phyloP scores from a whole-genome alignment of 108 stramenopile genomes.

The Parmales sp. region DNA sequence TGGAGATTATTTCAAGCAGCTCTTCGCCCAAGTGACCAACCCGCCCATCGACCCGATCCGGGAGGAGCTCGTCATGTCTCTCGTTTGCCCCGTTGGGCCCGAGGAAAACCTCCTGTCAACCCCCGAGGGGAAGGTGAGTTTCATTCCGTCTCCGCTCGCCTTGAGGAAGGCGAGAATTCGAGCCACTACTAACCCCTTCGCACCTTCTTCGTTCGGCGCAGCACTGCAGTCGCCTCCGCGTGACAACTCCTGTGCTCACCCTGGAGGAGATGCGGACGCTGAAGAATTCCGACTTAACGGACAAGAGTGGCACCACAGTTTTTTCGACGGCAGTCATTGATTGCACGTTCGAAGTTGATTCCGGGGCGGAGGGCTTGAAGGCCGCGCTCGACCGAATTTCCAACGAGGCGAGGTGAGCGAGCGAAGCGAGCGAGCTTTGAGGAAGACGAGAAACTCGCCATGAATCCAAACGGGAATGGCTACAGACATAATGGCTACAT shows the following conservation, averaged over 20 bases:
- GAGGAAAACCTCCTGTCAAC: conserved; percentile 80
- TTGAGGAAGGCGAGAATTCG: neutral
- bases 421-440: too few species aligned
- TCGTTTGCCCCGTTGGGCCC: conserved; percentile 87
- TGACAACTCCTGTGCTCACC: conserved; percentile 81
- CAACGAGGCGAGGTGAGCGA: conserved; percentile 83
- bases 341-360: conserved; percentile 74
- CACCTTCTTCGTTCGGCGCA: conserved; percentile 15
- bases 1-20: conserved; percentile 95
- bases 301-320: conserved; percentile 45
- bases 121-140: conserved; percentile 9
- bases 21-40: conserved; percentile 96
- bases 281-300: conserved; percentile 62
- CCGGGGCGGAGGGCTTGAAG: conserved; percentile 65
- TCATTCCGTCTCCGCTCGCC: neutral
- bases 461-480: too few species aligned
- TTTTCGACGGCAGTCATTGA: conserved; percentile 78
- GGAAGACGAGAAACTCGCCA: too few species aligned
- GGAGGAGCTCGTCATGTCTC: conserved; percentile 96
- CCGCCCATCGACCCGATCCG: conserved; percentile 96
- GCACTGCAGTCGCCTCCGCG: conserved; percentile 75
- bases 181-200: neutral
- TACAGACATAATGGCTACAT: too few species aligned
- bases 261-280: conserved; percentile 85
- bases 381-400: conserved; percentile 83